phyloP scores from a whole-genome alignment of 805 yeast genomes.

The Nakazawaea wyomingensis region DNA sequence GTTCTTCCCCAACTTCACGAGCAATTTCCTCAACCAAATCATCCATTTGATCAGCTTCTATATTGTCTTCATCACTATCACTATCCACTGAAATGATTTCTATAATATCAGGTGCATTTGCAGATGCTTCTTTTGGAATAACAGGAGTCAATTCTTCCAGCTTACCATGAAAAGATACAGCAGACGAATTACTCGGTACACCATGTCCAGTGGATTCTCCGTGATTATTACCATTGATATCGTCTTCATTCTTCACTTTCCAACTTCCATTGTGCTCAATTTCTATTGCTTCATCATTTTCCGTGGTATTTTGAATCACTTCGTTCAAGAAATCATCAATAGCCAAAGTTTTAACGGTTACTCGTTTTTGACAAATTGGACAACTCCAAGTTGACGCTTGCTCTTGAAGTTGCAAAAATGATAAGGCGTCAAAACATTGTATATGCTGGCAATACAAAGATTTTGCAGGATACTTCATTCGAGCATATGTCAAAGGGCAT shows the following conservation, averaged over 20 bases:
- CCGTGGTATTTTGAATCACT: conserved; percentile 48
- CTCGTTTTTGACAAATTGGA: conserved; percentile 63
- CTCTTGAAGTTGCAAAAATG: conserved; percentile 68
- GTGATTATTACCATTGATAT: conserved; percentile 21
- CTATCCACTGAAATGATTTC: conserved; percentile 48
- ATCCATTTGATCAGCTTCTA: conserved; percentile 27
- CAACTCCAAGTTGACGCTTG: conserved; percentile 86
- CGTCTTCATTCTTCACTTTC: conserved; percentile 32
- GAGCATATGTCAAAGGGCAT: conserved; percentile 73
- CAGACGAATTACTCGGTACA: background rate
- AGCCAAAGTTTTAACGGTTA: conserved; percentile 54
- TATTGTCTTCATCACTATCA: conserved; percentile 30
- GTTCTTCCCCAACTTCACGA: conserved; percentile 1
- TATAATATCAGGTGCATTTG: conserved; percentile 23
- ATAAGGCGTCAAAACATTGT: conserved; percentile 81
- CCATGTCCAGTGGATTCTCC: conserved; percentile 16
- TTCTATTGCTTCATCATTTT: conserved; percentile 59
- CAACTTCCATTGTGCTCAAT: conserved; percentile 72
- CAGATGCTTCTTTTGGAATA: conserved; percentile 10
- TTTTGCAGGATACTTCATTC: conserved; percentile 69
- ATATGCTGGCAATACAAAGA: conserved; percentile 71
- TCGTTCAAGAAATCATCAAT: conserved; percentile 71
- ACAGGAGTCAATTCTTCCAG: conserved; percentile 12
- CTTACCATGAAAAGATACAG: conserved; percentile 6
- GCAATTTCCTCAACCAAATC: conserved; percentile 1